These are phyloP conservation scores for Penicillium frequentans DNA, from an alignment of 2,329 filamentous ascomycete genomes.

Conservation along the genomic window DNA sequence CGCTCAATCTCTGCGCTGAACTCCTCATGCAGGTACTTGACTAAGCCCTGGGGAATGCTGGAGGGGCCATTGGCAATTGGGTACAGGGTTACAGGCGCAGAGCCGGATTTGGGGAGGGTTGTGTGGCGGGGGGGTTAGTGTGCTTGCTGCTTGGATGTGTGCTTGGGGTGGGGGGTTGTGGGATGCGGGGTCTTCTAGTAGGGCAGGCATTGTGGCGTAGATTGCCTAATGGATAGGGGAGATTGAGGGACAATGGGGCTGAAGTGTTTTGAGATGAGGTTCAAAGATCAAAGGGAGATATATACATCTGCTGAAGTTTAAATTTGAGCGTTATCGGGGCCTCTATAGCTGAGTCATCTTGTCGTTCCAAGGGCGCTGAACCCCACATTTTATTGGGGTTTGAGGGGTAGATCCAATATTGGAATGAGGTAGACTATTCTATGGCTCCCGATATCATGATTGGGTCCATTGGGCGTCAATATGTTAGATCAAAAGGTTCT, in stretches of 20 bases:
- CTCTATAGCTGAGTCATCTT: slow-evolving; percentile 16
- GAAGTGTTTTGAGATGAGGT: neutral
- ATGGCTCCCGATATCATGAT: neutral
- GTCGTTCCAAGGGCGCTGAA: slow-evolving; percentile 19
- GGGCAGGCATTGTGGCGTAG: slow-evolving; percentile 31
- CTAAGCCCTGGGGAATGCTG: slow-evolving; percentile 24
- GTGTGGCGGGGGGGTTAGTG: slow-evolving; percentile 25
- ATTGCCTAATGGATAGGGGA: neutral
- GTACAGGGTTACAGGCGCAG: slow-evolving; percentile 28
- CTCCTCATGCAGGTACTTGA: slow-evolving; percentile 31
- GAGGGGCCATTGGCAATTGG: slow-evolving; percentile 25
- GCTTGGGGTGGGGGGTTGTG: slow-evolving; percentile 27
- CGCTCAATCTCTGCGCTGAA: slow-evolving; percentile 37
- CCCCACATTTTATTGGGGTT: neutral
- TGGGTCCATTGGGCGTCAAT: too few species aligned
- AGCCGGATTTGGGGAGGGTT: slow-evolving; percentile 25
- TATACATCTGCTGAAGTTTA: neutral
- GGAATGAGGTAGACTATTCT: neutral
- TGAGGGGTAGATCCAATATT: neutral
- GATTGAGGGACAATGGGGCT: neutral
- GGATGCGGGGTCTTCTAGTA: slow-evolving; percentile 37
- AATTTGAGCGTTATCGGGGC: neutral
- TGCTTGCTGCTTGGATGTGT: slow-evolving; percentile 17
- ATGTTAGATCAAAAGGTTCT: too few species aligned
- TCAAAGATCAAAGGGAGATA: neutral